Percentiles rank a stretch among this genome's conserved stretches.
Conservation (phyloP, 2,329 filamentous ascomycete species). For the Colletotrichum sp. region DNA sequence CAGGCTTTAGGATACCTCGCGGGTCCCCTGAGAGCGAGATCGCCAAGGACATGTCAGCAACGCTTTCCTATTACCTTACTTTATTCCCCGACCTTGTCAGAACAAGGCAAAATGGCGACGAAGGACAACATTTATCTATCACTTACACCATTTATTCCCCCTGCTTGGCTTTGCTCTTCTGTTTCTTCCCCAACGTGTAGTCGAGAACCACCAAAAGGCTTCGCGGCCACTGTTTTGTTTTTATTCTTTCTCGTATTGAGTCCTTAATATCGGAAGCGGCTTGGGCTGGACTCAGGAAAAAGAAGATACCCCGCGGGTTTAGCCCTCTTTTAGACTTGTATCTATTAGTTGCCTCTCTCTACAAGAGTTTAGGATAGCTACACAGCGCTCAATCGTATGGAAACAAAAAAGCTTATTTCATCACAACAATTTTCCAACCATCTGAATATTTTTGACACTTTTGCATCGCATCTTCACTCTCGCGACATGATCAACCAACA, state of each 20-base stretch:
- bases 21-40: neutral
- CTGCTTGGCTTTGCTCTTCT: neutral
- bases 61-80: constrained; percentile 11
- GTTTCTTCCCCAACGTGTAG: neutral
- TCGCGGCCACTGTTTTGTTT: neutral
- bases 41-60: constrained; percentile 19
- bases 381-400: neutral
- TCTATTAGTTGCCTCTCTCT: constrained; percentile 7
- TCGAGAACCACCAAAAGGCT: neutral
- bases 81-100: constrained; percentile 5
- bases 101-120: constrained; percentile 17
- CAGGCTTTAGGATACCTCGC: constrained; percentile 2
- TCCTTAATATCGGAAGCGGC: neutral
- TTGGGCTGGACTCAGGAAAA: constrained; percentile 20
- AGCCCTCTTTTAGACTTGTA: constrained; percentile 10
- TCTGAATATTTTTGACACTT: neutral
- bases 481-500: neutral
- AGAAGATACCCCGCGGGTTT: constrained; percentile 21
- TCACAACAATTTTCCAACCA: neutral
- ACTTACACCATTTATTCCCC: neutral
- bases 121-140: neutral
- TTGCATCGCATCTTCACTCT: neutral
- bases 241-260: neutral
- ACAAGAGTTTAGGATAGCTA: neutral
- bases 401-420: neutral